Conservation (phyloP, 192 early-diverging fungal genomes). For the Backusella liffmaniae region DNA sequence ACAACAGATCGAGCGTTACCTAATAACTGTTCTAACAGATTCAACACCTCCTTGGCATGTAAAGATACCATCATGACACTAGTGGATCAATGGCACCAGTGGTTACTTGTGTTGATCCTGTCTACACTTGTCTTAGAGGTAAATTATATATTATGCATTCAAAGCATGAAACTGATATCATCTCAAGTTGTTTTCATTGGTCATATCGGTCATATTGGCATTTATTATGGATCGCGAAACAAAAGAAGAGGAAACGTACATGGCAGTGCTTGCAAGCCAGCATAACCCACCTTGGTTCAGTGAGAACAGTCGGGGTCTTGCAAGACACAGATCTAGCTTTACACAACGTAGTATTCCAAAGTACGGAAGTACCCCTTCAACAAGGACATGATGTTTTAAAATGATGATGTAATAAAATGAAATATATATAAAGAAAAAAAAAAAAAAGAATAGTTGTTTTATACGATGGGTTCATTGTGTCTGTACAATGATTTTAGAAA, state of each 20-base stretch:
- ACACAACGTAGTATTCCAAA: conserved; percentile 12
- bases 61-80: background rate
- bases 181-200: background rate
- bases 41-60: background rate
- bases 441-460: background rate
- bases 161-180: background rate
- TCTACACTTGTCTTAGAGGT: conserved; percentile 10
- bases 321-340: background rate
- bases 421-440: background rate
- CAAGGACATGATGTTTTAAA: background rate
- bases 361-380: conserved; percentile 14
- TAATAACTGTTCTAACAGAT: background rate
- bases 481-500: background rate
- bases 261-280: conserved; percentile 15
- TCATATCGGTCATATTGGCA: conserved; percentile 9
- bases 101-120: background rate
- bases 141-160: background rate
- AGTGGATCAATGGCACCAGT: conserved; percentile 12
- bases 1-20: conserved; percentile 11
- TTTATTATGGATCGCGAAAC: conserved; percentile 15
- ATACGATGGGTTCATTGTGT: background rate
- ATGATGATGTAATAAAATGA: background rate
- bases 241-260: conserved; percentile 19
- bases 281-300: background rate
- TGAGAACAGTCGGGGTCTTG: conserved; percentile 10